phyloP scores from a whole-genome alignment of 1,139 yeast species.

The Yamadazyma buinensis region DNA sequence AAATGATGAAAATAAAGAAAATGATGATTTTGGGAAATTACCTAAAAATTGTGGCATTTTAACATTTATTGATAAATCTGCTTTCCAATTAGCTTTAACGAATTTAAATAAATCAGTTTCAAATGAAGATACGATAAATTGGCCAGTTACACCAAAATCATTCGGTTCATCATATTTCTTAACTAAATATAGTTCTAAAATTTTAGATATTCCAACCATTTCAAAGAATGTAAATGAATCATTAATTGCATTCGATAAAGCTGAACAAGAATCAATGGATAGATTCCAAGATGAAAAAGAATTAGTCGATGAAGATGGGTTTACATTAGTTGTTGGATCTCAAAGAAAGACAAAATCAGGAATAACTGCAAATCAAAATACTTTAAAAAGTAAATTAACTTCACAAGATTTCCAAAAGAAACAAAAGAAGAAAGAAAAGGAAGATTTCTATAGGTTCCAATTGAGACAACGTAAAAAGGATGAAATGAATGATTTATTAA shows the following conservation, averaged over 20 bases:
- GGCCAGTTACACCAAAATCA: conserved; percentile 26
- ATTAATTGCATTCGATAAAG: conserved; percentile 64
- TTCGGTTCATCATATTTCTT: conserved; percentile 31
- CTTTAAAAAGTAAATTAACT: conserved; percentile 37
- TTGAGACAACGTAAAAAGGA: conserved; percentile 88
- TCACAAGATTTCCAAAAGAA: conserved; percentile 46
- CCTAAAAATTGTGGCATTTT: conserved; percentile 75
- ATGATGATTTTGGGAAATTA: conserved; percentile 30
- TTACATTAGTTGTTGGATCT: conserved; percentile 82
- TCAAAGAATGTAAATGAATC: conserved; percentile 53
- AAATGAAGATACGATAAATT: conserved; percentile 19
- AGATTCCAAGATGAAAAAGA: conserved; percentile 53
- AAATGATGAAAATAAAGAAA: conserved; percentile 3
- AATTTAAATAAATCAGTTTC: conserved; percentile 51
- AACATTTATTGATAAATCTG: conserved; percentile 71
- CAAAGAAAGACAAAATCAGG: conserved; percentile 78
- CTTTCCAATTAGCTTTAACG: conserved; percentile 62
- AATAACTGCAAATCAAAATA: conserved; percentile 53
- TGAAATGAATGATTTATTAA: conserved; percentile 83
- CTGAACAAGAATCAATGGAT: conserved; percentile 64
- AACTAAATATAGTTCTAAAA: conserved; percentile 23
- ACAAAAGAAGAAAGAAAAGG: conserved; percentile 74
- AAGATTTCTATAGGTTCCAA: conserved; percentile 94
- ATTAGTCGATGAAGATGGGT: conserved; percentile 88
- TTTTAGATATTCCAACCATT: conserved; percentile 45